Evolutionary conservation across 1,284 basidiomycete species (phyloP).

Genomic region (Moesziomyces parantarcticus): DNA sequence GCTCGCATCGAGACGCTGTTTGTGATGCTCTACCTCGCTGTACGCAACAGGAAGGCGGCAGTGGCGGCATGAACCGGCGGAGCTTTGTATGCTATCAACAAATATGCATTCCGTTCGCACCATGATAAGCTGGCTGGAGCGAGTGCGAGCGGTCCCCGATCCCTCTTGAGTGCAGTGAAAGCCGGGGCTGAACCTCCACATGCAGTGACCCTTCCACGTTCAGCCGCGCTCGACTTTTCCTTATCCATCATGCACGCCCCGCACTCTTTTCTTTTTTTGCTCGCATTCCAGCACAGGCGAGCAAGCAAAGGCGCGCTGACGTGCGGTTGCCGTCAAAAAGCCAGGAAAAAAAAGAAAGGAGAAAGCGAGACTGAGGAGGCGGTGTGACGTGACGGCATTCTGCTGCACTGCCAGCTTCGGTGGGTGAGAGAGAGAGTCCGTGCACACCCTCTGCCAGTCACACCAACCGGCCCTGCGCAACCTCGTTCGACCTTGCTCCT

Average conservation of each 20-base stretch:
- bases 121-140: background rate
- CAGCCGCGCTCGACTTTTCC: too few species aligned
- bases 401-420: background rate
- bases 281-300: too few species aligned
- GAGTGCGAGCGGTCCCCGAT: too few species aligned
- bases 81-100: background rate
- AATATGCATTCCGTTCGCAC: too few species aligned
- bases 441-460: background rate
- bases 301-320: too few species aligned
- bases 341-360: too few species aligned
- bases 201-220: too few species aligned
- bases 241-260: background rate
- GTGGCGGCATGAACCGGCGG: constrained; percentile 8
- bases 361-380: too few species aligned
- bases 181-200: too few species aligned
- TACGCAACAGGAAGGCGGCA: constrained; percentile 15
- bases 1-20: constrained; percentile 56
- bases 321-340: background rate
- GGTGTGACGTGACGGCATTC: constrained; percentile 6
- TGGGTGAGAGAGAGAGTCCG: background rate
- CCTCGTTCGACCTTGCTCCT: too few species aligned
- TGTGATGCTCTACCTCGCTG: constrained; percentile 41
- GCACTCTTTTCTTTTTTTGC: background rate
- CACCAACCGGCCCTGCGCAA: too few species aligned
- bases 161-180: background rate